Base-by-base conservation (phyloP, 1,284 basidiomycete genomes). In the Cutaneotrichosporon daszewskae region DNA sequence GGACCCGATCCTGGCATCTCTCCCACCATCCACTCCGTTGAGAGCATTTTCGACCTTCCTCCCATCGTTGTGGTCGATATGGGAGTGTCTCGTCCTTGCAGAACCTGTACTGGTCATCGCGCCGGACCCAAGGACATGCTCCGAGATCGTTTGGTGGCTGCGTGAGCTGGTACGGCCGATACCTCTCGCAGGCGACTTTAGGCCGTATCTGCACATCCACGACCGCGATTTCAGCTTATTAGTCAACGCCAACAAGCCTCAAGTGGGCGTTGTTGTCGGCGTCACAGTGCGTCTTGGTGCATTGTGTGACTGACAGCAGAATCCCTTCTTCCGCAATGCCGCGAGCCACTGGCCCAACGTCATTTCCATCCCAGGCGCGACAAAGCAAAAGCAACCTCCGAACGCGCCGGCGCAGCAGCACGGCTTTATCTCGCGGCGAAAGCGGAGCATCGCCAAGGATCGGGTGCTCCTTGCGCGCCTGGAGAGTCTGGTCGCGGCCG, bases 161-260 rank as follows among this genome's bases (percentile, higher is more conserved):
- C 77, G 87, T 22, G 90, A 95, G 64, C 73, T 97, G 3, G 67
- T 96, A 10, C 79, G 87, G 23, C 94, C 94, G 84, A 82, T 96
- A 22, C 88, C 89, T 0, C 76, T 87, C 16, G 81, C 84, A 0
- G 82, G 82, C 3, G 92, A 97, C 63, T 82, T 89, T 58, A 77
- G 92, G 8, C 94, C 92, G 0, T 97, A 94, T 67, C 87, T 97
- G 56, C 95, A 91, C 14, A 91, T 97, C 49, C 92, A 96, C 64
- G 94, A 97, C 59, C 79, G 79, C 29, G 91, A 96, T 56, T 84
- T 89, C 56, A 63, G 77, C 0, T 61, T 77, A 0, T 67, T 96
- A 4, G 82, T 94, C 24, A 88, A 87, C 60, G 81, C 83, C 51
- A 80, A 85, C 34, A 82, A 87, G 51, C 92, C 94, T 0, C 84